Evolutionary conservation across 768 basidiomycete genomes (phyloP).

Genomic region (Chiua virens): DNA sequence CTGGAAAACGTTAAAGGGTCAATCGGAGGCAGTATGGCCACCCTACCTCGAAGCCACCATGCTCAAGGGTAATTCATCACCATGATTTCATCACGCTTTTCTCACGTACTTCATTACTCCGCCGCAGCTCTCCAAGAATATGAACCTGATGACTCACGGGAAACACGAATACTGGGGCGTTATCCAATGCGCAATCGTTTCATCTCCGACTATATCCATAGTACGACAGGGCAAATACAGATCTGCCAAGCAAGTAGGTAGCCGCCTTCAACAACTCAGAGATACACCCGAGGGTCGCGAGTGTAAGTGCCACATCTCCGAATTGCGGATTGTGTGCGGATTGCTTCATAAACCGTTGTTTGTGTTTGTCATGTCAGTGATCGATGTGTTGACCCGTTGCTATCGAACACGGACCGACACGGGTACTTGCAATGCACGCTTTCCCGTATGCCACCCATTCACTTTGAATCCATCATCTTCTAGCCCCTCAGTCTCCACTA

Average conservation of each 20-base stretch:
- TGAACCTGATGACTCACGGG: conserved; percentile 68
- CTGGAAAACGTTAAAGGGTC: conserved; percentile 71
- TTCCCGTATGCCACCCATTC: conserved; percentile 14
- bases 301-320: conserved; percentile 44
- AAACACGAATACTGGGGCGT: conserved; percentile 69
- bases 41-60: conserved; percentile 75
- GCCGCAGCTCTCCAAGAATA: conserved; percentile 66
- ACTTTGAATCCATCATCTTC: conserved; percentile 11
- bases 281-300: conserved; percentile 73
- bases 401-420: conserved; percentile 28
- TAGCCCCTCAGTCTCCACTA: conserved; percentile 19
- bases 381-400: conserved; percentile 35
- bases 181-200: conserved; percentile 81
- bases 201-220: conserved; percentile 74
- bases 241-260: conserved; percentile 79
- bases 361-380: conserved; percentile 35
- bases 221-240: conserved; percentile 67
- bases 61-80: conserved; percentile 56
- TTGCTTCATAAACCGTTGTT: conserved; percentile 25
- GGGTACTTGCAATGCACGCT: conserved; percentile 20
- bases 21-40: conserved; percentile 75
- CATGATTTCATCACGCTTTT: conserved; percentile 11
- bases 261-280: conserved; percentile 74
- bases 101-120: conserved; percentile 20
- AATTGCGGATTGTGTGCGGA: conserved; percentile 27